Conservation (phyloP, 169 alveolate species). For the Eimeria sp. region DNA sequence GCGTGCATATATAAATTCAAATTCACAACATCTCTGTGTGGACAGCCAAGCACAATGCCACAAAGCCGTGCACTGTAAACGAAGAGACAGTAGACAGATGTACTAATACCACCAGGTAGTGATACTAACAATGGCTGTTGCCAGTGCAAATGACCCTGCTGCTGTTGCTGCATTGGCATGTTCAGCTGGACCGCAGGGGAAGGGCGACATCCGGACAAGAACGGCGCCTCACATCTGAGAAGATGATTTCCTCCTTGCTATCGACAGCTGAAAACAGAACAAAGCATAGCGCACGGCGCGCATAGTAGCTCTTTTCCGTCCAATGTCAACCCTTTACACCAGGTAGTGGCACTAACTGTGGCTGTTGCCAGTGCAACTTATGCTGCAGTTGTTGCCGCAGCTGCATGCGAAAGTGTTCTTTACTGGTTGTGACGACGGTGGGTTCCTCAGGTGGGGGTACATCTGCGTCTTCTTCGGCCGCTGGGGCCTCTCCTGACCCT, state of each 20-base stretch:
- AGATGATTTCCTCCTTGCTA: slow-evolving; percentile 70
- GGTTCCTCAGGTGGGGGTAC: slow-evolving; percentile 71
- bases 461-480: slow-evolving; percentile 56
- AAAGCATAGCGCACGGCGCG: not conserved
- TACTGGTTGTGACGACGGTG: slow-evolving; percentile 64
- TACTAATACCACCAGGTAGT: not conserved
- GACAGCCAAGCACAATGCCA: not conserved
- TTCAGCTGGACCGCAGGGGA: not conserved
- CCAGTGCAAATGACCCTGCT: too few relatives aligned
- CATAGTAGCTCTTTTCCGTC: not conserved
- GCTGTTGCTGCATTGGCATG: too few relatives aligned
- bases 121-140: not conserved
- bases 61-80: not conserved
- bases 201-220: not conserved
- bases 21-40: too few relatives aligned
- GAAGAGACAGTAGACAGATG: not conserved
- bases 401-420: not conserved
- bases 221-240: slow-evolving; percentile 65
- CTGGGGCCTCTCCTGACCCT: not conserved
- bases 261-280: slow-evolving; percentile 51
- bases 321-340: not conserved
- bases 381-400: slow-evolving; percentile 25
- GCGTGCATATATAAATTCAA: not conserved
- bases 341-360: not conserved
- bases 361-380: not conserved